phyloP scores from a whole-genome alignment of 2,329 filamentous ascomycete genomes.

The Aquanectria penicillioides region DNA sequence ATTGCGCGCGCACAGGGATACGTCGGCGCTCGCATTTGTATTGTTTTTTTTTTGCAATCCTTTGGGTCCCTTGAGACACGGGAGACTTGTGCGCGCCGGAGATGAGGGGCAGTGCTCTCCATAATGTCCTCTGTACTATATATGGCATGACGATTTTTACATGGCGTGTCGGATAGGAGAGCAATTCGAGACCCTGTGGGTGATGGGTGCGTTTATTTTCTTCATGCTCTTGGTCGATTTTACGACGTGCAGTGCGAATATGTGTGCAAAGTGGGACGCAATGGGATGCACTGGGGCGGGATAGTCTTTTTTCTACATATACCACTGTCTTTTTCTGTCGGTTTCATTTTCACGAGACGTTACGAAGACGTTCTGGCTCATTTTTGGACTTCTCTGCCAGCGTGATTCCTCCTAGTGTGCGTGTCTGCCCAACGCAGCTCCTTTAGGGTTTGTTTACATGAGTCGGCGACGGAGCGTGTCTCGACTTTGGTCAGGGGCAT shows the following conservation, averaged over 20 bases:
- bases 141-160: conserved; percentile 31
- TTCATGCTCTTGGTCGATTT: conserved; percentile 6
- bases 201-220: conserved; percentile 11
- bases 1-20: conserved; percentile 34
- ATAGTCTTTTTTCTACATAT: conserved; percentile 26
- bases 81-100: conserved; percentile 27
- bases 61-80: conserved; percentile 31
- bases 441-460: conserved; percentile 41
- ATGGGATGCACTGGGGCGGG: conserved; percentile 12
- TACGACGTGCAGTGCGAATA: conserved; percentile 19
- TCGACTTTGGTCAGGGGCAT: conserved; percentile 35
- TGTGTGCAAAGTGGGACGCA: conserved; percentile 26
- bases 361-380: background rate
- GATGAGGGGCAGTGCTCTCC: conserved; percentile 31
- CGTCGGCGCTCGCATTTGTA: conserved; percentile 29
- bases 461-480: conserved; percentile 33
- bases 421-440: conserved; percentile 26
- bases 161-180: conserved; percentile 30
- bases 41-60: conserved; percentile 23
- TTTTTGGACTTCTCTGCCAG: background rate
- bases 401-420: background rate
- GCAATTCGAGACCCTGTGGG: conserved; percentile 27
- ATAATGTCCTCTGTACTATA: conserved; percentile 40
- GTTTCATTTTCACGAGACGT: conserved; percentile 15
- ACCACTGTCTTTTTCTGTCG: conserved; percentile 35